These are phyloP conservation scores for Saccharomyces hybrid DNA, from an alignment of 1,139 yeast species.

Conservation along the genomic window DNA sequence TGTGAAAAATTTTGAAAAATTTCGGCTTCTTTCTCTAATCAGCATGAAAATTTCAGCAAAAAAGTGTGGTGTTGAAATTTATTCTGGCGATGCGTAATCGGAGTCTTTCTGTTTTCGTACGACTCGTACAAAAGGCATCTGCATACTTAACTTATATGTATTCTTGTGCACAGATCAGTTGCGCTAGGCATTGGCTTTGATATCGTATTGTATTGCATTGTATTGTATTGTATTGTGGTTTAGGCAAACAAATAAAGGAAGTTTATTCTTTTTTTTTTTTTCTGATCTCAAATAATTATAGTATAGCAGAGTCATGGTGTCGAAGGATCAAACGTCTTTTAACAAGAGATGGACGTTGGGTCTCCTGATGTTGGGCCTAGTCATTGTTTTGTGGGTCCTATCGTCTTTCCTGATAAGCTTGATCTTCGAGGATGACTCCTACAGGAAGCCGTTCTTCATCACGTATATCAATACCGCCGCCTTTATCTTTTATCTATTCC, in stretches of 20 bases:
- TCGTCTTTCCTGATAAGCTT: conserved; percentile 72
- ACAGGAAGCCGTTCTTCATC: conserved; percentile 81
- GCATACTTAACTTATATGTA: background rate
- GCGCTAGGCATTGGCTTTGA: background rate
- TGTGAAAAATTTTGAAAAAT: background rate
- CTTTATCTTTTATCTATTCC: conserved; percentile 65
- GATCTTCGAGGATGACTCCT: conserved; percentile 55
- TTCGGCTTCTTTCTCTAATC: background rate
- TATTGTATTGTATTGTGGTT: background rate
- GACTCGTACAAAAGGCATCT: background rate
- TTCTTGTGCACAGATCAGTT: background rate
- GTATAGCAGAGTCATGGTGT: conserved; percentile 6
- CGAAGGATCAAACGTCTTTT: conserved; percentile 2
- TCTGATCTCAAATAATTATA: background rate
- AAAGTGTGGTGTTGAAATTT: background rate
- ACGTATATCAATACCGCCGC: conserved; percentile 84
- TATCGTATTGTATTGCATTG: too few species aligned
- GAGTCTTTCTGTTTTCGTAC: background rate
- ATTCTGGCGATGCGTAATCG: background rate
- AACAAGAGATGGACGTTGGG: conserved; percentile 58
- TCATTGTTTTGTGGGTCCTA: conserved; percentile 76
- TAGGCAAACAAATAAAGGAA: background rate
- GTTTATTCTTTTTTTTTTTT: background rate
- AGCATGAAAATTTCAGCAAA: background rate
- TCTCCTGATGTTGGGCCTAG: conserved; percentile 56